Base-by-base conservation (phyloP, 306 rosid genomes). In the Canavalia ensiformis region DNA sequence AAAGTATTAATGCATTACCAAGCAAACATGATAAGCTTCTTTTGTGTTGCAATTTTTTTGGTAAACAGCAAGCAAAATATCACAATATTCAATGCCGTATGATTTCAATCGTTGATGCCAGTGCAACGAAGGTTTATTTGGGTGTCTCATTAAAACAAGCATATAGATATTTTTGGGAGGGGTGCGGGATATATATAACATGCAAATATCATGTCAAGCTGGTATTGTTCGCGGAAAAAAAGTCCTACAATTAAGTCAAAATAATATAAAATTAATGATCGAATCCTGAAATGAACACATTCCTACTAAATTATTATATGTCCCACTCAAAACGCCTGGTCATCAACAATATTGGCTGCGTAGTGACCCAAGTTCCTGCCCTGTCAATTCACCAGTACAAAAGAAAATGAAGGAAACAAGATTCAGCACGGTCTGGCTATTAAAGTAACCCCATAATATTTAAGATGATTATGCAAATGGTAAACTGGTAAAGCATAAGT, bases 351-450 rank as follows among this genome's bases (percentile, higher is more conserved):
- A 72, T 88, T 75, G 31, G 83, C 88, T 45, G 94, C 90, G 4
- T 73, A 93, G 82, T 81, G 94, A 35, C 97, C 97, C 10, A 87
- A 59, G 81, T 93, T 88, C 59, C 85, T 86, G 11, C 94, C 92
- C 97, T 93, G 91, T 74, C 54, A 55, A 80, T 2, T 54, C 8
- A 13, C 5, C 52, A 29, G 31, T n/a, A 41, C 10, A 47, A 18
- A 57, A 9, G 33, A 42, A 56, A 39, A 7, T n/a, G 8, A 54
- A 50, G 74, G 44, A n/a, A 6, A 37, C 9, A 50, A 13, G 1
- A 7, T 49, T 42, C 58, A 57, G 35, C 9, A 69, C 41, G 2
- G 13, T 42, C 30, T 33, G 58, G 11, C 34, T 4, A 42, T 5
- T 4, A 30, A 25, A n/a, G 9, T n/a, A 68, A 28, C 2, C 25